These are phyloP conservation scores for Decorospora gaudefroyi DNA, from an alignment of 2,329 filamentous ascomycete genomes.

Conservation along the genomic window DNA sequence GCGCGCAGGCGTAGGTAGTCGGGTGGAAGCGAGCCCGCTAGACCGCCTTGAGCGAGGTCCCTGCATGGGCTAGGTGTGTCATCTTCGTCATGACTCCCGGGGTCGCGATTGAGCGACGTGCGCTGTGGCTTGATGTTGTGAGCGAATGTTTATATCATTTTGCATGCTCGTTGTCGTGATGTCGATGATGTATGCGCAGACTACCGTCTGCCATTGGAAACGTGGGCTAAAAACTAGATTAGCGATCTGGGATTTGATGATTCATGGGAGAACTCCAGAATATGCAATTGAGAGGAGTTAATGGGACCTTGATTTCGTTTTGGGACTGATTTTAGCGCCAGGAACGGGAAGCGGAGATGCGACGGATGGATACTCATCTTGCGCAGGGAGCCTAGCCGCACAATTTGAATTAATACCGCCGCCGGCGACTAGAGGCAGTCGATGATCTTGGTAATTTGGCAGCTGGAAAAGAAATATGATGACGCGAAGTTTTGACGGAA, in stretches of 20 bases:
- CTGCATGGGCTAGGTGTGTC: slow-evolving; percentile 8
- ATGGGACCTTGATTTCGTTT: background rate
- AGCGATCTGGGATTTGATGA: background rate
- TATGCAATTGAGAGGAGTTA: background rate
- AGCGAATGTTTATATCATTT: background rate
- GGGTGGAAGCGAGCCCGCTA: slow-evolving; percentile 14
- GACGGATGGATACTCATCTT: slow-evolving; percentile 6
- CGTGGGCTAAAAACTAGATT: no score
- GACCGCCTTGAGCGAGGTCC: background rate
- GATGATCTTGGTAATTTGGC: slow-evolving; percentile 4
- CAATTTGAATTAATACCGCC: background rate
- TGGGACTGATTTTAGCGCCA: slow-evolving; percentile 3
- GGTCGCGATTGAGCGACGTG: background rate
- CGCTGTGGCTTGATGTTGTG: background rate
- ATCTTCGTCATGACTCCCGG: slow-evolving; percentile 11
- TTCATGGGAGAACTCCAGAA: background rate
- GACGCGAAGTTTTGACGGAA: slow-evolving; percentile 4
- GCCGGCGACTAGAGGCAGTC: background rate
- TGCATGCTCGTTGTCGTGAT: no score
- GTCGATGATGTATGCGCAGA: no score
- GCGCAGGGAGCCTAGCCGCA: background rate
- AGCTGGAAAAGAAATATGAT: slow-evolving; percentile 8
- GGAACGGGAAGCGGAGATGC: slow-evolving; percentile 9
- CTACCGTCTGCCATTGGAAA: no score
- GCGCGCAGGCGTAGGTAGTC: no score